Conservation (phyloP, 2,329 filamentous ascomycete species). For the Cordyceps cateniannulata region DNA sequence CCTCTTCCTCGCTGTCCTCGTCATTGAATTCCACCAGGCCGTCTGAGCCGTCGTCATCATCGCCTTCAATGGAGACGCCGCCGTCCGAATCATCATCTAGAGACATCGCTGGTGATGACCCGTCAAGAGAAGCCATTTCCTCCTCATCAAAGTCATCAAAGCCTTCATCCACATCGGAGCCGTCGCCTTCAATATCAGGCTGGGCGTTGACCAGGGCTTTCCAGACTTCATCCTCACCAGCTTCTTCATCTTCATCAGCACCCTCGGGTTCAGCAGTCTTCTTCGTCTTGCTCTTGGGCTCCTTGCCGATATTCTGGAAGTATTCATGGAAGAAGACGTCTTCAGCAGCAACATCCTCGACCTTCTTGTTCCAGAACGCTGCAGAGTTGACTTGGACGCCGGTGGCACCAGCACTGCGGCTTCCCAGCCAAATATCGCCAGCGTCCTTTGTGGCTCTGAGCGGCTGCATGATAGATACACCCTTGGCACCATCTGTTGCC, state of each 20-base stretch:
- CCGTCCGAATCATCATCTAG: constrained; percentile 35
- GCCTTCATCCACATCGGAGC: constrained; percentile 47
- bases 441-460: constrained; percentile 49
- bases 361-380: constrained; percentile 84
- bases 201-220: constrained; percentile 77
- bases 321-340: constrained; percentile 99
- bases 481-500: constrained; percentile 58
- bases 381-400: constrained; percentile 66
- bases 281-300: constrained; percentile 47
- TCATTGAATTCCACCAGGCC: constrained; percentile 36
- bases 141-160: constrained; percentile 44
- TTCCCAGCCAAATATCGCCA: constrained; percentile 51
- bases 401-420: constrained; percentile 35
- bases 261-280: constrained; percentile 45
- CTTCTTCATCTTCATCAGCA: constrained; percentile 49
- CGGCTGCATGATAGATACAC: constrained; percentile 94
- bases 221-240: constrained; percentile 79
- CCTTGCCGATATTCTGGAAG: constrained; percentile 70
- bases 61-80: constrained; percentile 38
- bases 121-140: constrained; percentile 43
- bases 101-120: constrained; percentile 27
- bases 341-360: constrained; percentile 79
- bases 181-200: constrained; percentile 54
- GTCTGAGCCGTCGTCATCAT: constrained; percentile 27
- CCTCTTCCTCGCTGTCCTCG: constrained; percentile 58